Evolutionary conservation across 441 rosid species (phyloP), one percentile per base, ranked within the genome.

Genomic region (Metrosideros polymorpha): DNA sequence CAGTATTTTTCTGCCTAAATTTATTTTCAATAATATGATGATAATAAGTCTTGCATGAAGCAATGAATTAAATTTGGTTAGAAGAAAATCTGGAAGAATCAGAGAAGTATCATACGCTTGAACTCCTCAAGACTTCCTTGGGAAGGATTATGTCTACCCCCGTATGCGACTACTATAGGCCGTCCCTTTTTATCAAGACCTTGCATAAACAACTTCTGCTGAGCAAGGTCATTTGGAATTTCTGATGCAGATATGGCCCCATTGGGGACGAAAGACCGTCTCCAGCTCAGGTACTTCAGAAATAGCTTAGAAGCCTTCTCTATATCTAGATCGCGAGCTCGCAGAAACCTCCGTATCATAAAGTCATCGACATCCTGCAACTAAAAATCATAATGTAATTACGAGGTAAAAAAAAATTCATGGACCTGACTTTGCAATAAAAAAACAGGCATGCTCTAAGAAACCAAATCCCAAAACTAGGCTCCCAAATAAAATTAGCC

Each of bases 281-380:
- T 94, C 99, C 98, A 97, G 88, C 92, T 92, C 24, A 96, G 88
- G 88, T 91, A 96, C 92, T 95, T 96, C 5, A 95, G 90, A 54
- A 97, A 93, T 76, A 95, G 57, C 86, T 90, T 89, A 19, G 96
- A 93, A 55, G 98, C 98, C 89, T 94, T 97, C 90, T 96, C 97
- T 27, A 97, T 91, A 87, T 97, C 99, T 3, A 92, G 88, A 85
- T 97, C 97, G 27, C 98, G 94, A 83, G 99, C 99, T n/a, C 98
- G 87, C 82, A 97, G 89, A 90, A 97, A 97, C 89, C 99, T 91
- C 88, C 98, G 86, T 84, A 97, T 88, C 96, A 90, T 93, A 66
- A 92, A 90, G 89, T 96, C 99, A 92, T 97, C 98, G 75, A 87
- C 94, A 84, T 94, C 94, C 99, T 96, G 86, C 82, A 82, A 84